phyloP scores from a whole-genome alignment of 2,329 filamentous ascomycete genomes.

The Knufia fluminis region DNA sequence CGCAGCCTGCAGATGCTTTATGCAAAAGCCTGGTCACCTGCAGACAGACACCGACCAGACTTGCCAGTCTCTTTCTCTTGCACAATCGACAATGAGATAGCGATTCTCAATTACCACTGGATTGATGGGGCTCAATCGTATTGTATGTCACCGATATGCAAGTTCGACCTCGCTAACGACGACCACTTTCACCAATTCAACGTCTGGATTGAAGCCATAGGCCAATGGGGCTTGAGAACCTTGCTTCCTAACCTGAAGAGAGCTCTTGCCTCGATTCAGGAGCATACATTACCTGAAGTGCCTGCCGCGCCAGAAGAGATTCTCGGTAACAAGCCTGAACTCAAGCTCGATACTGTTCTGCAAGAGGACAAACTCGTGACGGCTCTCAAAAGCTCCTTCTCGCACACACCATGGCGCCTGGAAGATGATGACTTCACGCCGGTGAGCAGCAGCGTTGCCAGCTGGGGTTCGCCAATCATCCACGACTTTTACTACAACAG shows the following conservation, averaged over 20 bases:
- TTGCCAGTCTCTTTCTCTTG: conserved; percentile 17
- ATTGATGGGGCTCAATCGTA: conserved; percentile 15
- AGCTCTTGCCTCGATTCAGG: conserved; percentile 8
- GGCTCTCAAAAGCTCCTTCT: conserved; percentile 13
- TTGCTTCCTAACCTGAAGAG: conserved; percentile 14
- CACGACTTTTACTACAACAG: conserved; percentile 12
- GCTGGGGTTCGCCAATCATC: conserved; percentile 16
- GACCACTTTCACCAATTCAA: conserved; percentile 14
- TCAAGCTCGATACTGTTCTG: conserved; percentile 12
- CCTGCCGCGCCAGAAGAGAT: no score
- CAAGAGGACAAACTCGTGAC: conserved; percentile 13
- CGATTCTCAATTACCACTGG: conserved; percentile 18
- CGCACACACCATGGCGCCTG: conserved; percentile 13
- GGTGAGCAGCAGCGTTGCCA: conserved; percentile 15
- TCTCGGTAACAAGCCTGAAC: not conserved
- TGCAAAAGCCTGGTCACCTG: conserved; percentile 6
- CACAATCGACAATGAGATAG: conserved; percentile 17
- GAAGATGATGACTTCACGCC: conserved; percentile 17
- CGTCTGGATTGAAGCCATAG: conserved; percentile 16
- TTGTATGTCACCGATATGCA: conserved; percentile 17
- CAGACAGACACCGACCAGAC: conserved; percentile 7
- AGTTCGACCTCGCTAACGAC: conserved; percentile 18
- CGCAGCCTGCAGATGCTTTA: conserved; percentile 17
- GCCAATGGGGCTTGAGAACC: conserved; percentile 13
- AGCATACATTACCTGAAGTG: not conserved